Conservation (phyloP, 1,284 basidiomycete species). For the Rhodofomes roseus region DNA sequence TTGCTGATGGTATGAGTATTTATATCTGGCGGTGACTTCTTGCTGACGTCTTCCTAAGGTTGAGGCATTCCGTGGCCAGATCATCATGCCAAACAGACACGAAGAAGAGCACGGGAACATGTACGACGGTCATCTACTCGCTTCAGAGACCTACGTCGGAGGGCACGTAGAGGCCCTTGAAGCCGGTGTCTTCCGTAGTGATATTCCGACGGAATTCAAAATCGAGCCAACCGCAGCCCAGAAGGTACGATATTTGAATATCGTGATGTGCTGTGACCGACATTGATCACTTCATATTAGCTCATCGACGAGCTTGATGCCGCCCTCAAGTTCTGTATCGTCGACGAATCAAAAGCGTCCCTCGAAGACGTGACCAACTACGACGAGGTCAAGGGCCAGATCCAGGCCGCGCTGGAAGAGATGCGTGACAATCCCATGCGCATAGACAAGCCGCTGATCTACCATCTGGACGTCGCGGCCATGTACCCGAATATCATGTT, state of each 20-base stretch:
- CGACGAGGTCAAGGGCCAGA: constrained; percentile 85
- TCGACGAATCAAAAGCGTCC: constrained; percentile 81
- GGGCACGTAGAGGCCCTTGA: constrained; percentile 99
- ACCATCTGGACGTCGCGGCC: constrained; percentile 98
- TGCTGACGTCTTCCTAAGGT: constrained; percentile 51
- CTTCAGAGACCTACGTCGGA: constrained; percentile 98
- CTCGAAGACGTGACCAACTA: constrained; percentile 94
- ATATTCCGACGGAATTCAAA: constrained; percentile 95
- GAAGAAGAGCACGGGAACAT: constrained; percentile 92
- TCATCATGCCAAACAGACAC: constrained; percentile 98
- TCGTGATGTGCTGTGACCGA: constrained; percentile 2
- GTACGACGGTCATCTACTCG: constrained; percentile 93
- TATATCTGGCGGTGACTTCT: background rate
- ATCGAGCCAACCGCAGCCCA: constrained; percentile 87
- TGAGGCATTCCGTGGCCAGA: constrained; percentile 88
- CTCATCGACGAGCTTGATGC: constrained; percentile 94
- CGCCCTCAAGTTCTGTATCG: constrained; percentile 87
- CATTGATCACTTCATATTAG: constrained; percentile 36
- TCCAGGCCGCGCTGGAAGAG: constrained; percentile 76
- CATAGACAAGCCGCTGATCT: constrained; percentile 92
- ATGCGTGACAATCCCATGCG: constrained; percentile 92
- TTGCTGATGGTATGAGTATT: constrained; percentile 82
- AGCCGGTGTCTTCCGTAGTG: constrained; percentile 96
- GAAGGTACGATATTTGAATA: constrained; percentile 48
- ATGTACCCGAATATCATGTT: constrained; percentile 99